Evolutionary conservation across 495 filamentous ascomycete species (phyloP), one percentile per base, ranked within the genome.

Genomic region (Neurospora cerealis): DNA sequence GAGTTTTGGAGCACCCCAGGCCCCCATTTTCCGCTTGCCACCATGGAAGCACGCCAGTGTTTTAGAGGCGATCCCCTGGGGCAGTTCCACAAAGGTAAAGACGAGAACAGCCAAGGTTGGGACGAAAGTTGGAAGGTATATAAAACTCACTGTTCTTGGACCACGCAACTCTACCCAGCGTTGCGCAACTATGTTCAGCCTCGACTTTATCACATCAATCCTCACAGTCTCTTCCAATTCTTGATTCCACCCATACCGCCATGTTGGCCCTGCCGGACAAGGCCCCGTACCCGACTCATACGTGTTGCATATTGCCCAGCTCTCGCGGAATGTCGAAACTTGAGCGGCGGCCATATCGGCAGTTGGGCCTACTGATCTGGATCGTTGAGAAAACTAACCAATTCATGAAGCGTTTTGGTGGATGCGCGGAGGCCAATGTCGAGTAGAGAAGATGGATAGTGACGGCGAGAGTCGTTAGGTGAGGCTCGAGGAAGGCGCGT

Each of bases 331-430:
- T 72, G 78, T 76, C 74, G 81, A 66, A 78, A 82, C 80, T 73
- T 80, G 78, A 76, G 79, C 78, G 69, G 83, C 78, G 74, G 85
- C 83, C 85, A 86, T 86, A 71, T 69, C 83, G 84, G 80, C 74
- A 80, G 78, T 83, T 73, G 74, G 77, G 28, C 28, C 28, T 34
- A 19, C 24, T 62, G 54, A 32, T 62, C 28, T 34, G 28, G 13
- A 19, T 66, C 15, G 54, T 66, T 4, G 54, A 19, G 10, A 19
- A 36, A 66, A 66, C 6, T 66, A 66, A 60, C 79, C 79, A 75
- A 84, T 77, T 81, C 85, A 87, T 86, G 85, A 79, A 78, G 77
- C 81, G 80, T 79, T 80, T 78, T 79, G 60, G 41, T 77, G 41
- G 74, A 70, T 77, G 74, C 69, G 28, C 54, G 40, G 73, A 71